Base-by-base conservation (phyloP, 2,329 filamentous ascomycete genomes). In the Colletotrichum magnum region DNA sequence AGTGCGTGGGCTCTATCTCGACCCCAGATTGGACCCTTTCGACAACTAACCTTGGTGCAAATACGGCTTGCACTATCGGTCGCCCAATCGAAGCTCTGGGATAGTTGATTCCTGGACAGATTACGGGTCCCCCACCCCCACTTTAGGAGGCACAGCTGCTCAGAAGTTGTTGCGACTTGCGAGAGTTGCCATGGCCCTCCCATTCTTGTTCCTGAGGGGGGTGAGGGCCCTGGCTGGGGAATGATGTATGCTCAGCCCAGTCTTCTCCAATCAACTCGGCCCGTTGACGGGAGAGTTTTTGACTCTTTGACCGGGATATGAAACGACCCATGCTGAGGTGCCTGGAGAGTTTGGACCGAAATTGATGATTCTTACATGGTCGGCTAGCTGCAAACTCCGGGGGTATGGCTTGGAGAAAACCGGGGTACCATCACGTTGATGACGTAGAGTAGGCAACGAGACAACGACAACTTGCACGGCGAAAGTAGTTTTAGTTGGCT, bases 41-140 rank as follows among this genome's bases (percentile, higher is more conserved):
- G 50, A 47, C 28, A 24, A 54, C 18, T 54, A 60, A 59, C 61
- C 21, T 24, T 24, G 21, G 21, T 24, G 21, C 21, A 24, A 36
- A 36, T 36, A 36, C 32, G 32, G 9, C 32, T 10, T 36, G 32
- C 32, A 36, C 32, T 36, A 36, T 36, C 32, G 32, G 32, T 28
- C 24, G 24, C 51, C 62, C 58, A 66, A 59, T 63, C 43, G 41
- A 61, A 45, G 36, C 39, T 39, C 62, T 32, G n/a, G 62, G 32
- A 36, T 36, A 9, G 56, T 54, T 64, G 36, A 32, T 56, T 32
- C 65, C 60, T 43, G 39, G 47, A 58, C 32, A 54, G 56, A 58
- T 65, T 65, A 65, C 66, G 66, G 50, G 51, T 56, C 52, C 43
- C 32, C 62, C 51, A 61, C 63, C 67, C 63, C 62, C 57, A 67